Evolutionary conservation across 768 basidiomycete species (phyloP), one percentile per base, ranked within the genome.

Genomic region (Daedalea quercina): DNA sequence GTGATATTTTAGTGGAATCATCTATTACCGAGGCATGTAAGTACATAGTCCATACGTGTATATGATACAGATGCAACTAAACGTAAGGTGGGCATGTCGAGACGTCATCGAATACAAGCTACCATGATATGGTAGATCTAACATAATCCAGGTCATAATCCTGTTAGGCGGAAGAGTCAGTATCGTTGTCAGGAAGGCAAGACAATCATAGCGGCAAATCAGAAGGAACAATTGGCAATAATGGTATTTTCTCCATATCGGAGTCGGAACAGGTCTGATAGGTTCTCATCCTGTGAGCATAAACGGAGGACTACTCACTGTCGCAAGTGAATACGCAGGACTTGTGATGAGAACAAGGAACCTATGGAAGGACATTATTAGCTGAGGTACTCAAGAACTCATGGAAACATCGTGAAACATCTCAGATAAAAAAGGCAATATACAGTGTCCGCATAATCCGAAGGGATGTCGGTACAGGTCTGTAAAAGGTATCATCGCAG

Each of bases 201-300:
- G 40, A 22, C 40, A 42, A 17, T 3, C 4, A 31, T 11, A 6
- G 11, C 4, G 28, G 11, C 4, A 6, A 7, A 59, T 66, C 65
- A 66, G 65, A 66, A 65, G 57, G 56, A 65, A 59, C 56, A 61
- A 72, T 69, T 79, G 75, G 79, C 78, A 80, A 82, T 80, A 73
- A 68, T 68, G 53, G 26, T 20, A 57, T 57, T 76, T 76, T 81
- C 80, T 75, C 75, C 77, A 80, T 67, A 72, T 49, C 6, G n/a
- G n/a, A 33, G 63, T 77, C 80, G 78, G 81, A 81, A 82, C 80
- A 83, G 81, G 81, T 84, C 81, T 82, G 80, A 81, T 70, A 56
- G 55, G 54, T 67, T 69, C 70, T 78, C 78, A 80, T 80, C 78
- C 61, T 50, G 25, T 65, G 41, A 24, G 4, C 17, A 20, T n/a